Conservation (phyloP, 805 yeast species). For the Priceomyces fermenticarens region DNA sequence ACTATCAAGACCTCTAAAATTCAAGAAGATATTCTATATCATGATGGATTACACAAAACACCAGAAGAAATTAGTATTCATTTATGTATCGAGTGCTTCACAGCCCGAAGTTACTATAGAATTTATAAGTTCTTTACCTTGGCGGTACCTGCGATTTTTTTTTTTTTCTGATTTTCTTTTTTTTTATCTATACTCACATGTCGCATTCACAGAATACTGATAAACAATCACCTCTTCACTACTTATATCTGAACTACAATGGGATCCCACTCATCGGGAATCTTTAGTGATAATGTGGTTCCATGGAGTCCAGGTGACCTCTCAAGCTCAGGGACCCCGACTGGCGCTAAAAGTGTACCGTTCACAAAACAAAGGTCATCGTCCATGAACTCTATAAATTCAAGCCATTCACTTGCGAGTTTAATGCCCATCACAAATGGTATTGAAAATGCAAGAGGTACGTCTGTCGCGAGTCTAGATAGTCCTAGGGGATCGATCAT, state of each 20-base stretch:
- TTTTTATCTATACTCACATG: too few species aligned
- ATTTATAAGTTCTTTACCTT: too few species aligned
- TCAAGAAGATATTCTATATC: too few species aligned
- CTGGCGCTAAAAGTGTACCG: conserved; percentile 10
- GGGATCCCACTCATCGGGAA: conserved; percentile 5
- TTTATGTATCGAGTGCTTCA: too few species aligned
- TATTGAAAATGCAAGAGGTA: conserved; percentile 25
- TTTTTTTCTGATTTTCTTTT: too few species aligned
- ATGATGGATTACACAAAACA: too few species aligned
- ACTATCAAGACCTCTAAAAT: too few species aligned
- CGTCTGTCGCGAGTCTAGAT: conserved; percentile 36
- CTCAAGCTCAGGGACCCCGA: conserved; percentile 8
- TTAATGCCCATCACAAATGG: neutral
- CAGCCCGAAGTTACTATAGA: too few species aligned
- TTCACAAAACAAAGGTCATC: conserved; percentile 24
- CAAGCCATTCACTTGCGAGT: conserved; percentile 18
- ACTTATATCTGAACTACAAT: neutral
- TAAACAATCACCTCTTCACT: too few species aligned
- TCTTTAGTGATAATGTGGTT: conserved; percentile 9
- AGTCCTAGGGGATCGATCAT: conserved; percentile 41
- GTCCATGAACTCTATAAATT: conserved; percentile 19
- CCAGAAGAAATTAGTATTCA: too few species aligned
- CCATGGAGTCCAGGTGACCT: conserved; percentile 12
- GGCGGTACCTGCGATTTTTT: too few species aligned
- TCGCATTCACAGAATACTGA: too few species aligned